Conservation (phyloP, 1,139 yeast genomes). For the Debaryomyces psychrophilus region DNA sequence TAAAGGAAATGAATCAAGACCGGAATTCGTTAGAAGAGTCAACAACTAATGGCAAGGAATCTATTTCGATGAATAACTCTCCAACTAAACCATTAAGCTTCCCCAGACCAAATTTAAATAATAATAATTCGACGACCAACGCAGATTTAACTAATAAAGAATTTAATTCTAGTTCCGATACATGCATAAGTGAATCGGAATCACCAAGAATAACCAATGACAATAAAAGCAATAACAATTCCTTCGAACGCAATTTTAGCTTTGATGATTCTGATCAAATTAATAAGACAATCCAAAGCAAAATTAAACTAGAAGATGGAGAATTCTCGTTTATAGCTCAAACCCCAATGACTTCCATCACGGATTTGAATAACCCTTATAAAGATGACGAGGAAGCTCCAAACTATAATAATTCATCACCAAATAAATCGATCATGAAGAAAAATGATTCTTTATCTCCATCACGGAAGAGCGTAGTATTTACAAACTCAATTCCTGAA, state of each 20-base stretch:
- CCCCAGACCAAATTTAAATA: conserved; percentile 19
- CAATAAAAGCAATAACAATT: conserved; percentile 13
- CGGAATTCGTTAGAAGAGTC: conserved; percentile 12
- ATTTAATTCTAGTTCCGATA: conserved; percentile 47
- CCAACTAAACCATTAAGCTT: conserved; percentile 43
- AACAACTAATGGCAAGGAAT: conserved; percentile 8
- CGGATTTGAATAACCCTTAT: conserved; percentile 20
- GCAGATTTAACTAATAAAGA: conserved; percentile 22
- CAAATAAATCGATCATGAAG: conserved; percentile 47
- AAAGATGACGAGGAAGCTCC: conserved; percentile 4
- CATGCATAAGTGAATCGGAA: conserved; percentile 41
- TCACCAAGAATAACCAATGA: conserved; percentile 14
- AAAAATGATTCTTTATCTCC: conserved; percentile 37
- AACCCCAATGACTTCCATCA: conserved; percentile 31
- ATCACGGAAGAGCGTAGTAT: conserved; percentile 41
- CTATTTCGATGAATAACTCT: conserved; percentile 25
- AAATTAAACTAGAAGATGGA: conserved; percentile 22
- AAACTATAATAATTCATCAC: conserved; percentile 26
- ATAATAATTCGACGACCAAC: conserved; percentile 7
- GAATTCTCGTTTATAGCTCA: conserved; percentile 37
- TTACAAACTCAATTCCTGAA: conserved; percentile 36
- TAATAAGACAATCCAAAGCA: conserved; percentile 19
- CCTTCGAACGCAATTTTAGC: conserved; percentile 35
- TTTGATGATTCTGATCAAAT: conserved; percentile 24
- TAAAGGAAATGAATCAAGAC: conserved; percentile 29